phyloP scores from a whole-genome alignment of 768 basidiomycete genomes.

The Collybia nuda region DNA sequence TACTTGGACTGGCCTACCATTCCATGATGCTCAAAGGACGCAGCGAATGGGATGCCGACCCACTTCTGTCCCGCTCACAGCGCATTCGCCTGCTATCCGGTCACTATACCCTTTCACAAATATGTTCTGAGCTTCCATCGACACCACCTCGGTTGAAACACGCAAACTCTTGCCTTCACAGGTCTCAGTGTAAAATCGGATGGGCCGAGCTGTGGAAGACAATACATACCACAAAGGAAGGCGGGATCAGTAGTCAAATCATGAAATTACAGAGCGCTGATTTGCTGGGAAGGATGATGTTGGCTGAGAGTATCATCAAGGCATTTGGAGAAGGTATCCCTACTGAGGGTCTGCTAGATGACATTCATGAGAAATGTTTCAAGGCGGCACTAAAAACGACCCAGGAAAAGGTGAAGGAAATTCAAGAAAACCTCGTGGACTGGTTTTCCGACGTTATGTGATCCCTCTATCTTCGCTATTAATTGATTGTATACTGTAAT shows the following conservation, averaged over 20 bases:
- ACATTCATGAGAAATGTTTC: constrained; percentile 45
- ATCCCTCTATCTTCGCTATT: not conserved
- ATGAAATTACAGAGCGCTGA: constrained; percentile 43
- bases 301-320: constrained; percentile 47
- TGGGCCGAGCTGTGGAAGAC: constrained; percentile 47
- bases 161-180: constrained; percentile 36
- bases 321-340: constrained; percentile 43
- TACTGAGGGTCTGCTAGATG: constrained; percentile 32
- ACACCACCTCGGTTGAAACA: constrained; percentile 44
- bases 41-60: constrained; percentile 46
- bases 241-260: constrained; percentile 24
- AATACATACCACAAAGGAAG: constrained; percentile 34
- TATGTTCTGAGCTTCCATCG: constrained; percentile 42
- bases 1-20: constrained; percentile 52
- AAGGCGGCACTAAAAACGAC: constrained; percentile 41
- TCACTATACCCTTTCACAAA: constrained; percentile 45
- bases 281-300: constrained; percentile 42
- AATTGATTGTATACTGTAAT: no score
- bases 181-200: constrained; percentile 41
- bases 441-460: constrained; percentile 43
- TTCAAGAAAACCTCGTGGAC: constrained; percentile 45
- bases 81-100: constrained; percentile 53
- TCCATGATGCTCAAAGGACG: constrained; percentile 52
- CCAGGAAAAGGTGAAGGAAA: constrained; percentile 42
- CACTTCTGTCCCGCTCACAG: constrained; percentile 45